These are phyloP conservation scores for Psilocybe cubensis DNA, from an alignment of 768 basidiomycete species.

Conservation along the genomic window DNA sequence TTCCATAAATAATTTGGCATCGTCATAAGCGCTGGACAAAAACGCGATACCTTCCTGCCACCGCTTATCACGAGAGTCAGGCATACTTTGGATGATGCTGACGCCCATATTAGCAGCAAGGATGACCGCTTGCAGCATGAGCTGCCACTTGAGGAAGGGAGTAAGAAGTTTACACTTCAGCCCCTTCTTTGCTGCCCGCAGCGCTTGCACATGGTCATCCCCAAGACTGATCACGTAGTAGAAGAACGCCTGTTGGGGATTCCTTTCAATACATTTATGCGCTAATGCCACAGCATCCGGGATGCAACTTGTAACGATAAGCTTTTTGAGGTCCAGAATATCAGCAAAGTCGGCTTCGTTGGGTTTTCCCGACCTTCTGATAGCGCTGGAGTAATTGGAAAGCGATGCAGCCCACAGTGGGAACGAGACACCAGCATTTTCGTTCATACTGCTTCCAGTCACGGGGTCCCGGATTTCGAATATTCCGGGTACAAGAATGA, in stretches of 20 bases:
- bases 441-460: constrained; percentile 43
- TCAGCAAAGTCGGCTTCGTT: constrained; percentile 58
- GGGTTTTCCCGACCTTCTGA: constrained; percentile 45
- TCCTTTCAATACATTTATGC: constrained; percentile 50
- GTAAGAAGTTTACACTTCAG: constrained; percentile 56
- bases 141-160: constrained; percentile 55
- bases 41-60: constrained; percentile 66
- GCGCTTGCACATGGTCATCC: constrained; percentile 46
- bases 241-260: constrained; percentile 60
- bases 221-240: constrained; percentile 60
- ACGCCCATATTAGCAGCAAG: constrained; percentile 61
- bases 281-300: constrained; percentile 52
- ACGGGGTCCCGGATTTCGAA: constrained; percentile 47
- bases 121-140: constrained; percentile 62
- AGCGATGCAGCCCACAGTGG: constrained; percentile 59
- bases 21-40: constrained; percentile 59
- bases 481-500: constrained; percentile 60
- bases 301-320: constrained; percentile 52
- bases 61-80: constrained; percentile 38
- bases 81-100: constrained; percentile 45
- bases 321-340: constrained; percentile 65
- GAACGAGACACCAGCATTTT: constrained; percentile 60
- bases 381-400: constrained; percentile 59
- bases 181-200: constrained; percentile 66
- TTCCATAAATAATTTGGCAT: constrained; percentile 54